phyloP scores from a whole-genome alignment of 495 filamentous ascomycete genomes.

The Hyaloscypha hepaticicola region DNA sequence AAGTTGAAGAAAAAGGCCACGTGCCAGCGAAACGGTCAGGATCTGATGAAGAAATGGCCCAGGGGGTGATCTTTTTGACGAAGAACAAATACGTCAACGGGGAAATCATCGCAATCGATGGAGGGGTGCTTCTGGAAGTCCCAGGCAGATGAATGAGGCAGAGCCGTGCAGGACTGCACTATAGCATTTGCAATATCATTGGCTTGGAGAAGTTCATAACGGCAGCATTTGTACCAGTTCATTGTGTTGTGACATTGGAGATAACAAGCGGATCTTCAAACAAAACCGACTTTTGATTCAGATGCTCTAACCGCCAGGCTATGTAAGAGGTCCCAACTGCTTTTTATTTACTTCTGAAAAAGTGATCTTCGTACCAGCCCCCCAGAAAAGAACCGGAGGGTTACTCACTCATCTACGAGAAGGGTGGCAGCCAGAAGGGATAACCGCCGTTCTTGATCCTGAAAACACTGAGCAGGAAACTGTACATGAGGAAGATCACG shows the following conservation, averaged over 20 bases:
- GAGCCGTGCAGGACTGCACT: too few relatives aligned
- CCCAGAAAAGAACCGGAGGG: not conserved
- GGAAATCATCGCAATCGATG: conserved; percentile 65
- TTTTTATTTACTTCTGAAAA: not conserved
- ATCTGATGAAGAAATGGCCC: conserved; percentile 73
- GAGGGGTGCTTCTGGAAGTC: conserved; percentile 40
- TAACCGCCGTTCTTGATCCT: conserved; percentile 93
- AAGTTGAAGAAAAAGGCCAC: conserved; percentile 51
- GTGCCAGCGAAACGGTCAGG: conserved; percentile 62
- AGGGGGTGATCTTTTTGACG: conserved; percentile 58
- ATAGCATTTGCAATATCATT: too few relatives aligned
- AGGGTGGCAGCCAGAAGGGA: conserved; percentile 90
- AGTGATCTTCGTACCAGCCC: not conserved
- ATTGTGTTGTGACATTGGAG: not conserved
- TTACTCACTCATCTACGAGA: conserved; percentile 47
- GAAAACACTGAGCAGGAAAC: conserved; percentile 92
- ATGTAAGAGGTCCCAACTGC: not conserved
- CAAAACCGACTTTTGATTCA: not conserved
- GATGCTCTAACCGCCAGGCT: not conserved
- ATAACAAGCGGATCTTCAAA: not conserved
- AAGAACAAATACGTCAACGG: conserved; percentile 74
- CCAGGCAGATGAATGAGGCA: conserved; percentile 9
- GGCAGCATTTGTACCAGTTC: too few relatives aligned
- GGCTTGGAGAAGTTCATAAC: too few relatives aligned
- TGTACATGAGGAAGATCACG: conserved; percentile 80